These are phyloP conservation scores for Lactifluus piperatus DNA, from an alignment of 768 basidiomycete species.

Conservation along the genomic window DNA sequence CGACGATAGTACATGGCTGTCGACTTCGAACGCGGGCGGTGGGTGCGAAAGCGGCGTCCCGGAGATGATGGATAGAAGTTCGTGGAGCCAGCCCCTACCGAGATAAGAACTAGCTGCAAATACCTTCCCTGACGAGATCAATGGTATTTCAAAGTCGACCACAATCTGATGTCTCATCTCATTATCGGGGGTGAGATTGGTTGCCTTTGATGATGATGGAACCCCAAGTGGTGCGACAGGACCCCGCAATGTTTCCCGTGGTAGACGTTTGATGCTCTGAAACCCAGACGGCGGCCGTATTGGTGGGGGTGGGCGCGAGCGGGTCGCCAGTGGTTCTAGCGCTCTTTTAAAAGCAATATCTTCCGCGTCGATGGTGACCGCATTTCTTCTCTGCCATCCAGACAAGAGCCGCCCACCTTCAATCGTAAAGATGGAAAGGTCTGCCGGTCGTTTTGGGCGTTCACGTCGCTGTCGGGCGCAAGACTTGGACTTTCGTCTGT, in stretches of 20 bases:
- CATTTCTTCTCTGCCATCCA: conserved; percentile 27
- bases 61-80: conserved; percentile 39
- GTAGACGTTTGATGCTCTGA: not conserved
- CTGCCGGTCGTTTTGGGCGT: conserved; percentile 25
- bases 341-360: conserved; percentile 28
- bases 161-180: conserved; percentile 24
- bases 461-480: conserved; percentile 3
- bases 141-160: conserved; percentile 44
- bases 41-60: conserved; percentile 23
- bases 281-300: not conserved
- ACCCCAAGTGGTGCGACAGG: not conserved
- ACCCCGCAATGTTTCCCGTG: not conserved
- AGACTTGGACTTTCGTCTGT: not conserved
- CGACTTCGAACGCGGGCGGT: conserved; percentile 29
- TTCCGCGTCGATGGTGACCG: conserved; percentile 37
- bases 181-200: not conserved
- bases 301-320: not conserved
- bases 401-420: conserved; percentile 32
- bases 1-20: conserved; percentile 37
- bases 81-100: conserved; percentile 49
- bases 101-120: conserved; percentile 48
- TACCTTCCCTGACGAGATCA: conserved; percentile 42
- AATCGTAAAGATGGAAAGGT: conserved; percentile 32
- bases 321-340: not conserved
- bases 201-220: not conserved